Evolutionary conservation across 1,139 yeast species (phyloP).

Genomic region (Debaryomyces coudertii): DNA sequence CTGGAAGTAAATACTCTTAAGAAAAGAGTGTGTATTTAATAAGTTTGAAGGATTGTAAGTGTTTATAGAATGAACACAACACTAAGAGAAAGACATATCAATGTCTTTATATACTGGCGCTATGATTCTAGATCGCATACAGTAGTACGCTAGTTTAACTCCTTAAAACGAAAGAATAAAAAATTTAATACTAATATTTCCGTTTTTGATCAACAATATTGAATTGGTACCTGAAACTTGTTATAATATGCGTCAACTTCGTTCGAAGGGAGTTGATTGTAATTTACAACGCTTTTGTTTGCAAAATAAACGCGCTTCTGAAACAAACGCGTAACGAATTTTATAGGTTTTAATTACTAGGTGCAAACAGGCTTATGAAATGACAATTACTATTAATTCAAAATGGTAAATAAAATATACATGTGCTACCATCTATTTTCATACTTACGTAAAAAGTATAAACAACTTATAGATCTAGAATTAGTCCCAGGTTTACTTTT

Average conservation of each 20-base stretch:
- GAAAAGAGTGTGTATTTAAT: background rate
- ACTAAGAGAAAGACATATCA: background rate
- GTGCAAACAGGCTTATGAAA: background rate
- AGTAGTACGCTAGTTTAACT: background rate
- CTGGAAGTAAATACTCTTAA: background rate
- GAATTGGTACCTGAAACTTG: conserved; percentile 8
- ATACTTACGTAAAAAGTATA: background rate
- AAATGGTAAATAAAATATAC: conserved; percentile 2
- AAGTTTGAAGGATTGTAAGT: background rate
- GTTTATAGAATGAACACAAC: background rate
- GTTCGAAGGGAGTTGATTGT: background rate
- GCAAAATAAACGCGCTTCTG: conserved; percentile 6
- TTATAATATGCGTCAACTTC: background rate
- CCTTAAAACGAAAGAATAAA: background rate
- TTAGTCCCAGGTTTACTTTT: background rate
- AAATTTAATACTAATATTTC: background rate
- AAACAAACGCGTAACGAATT: conserved; percentile 6
- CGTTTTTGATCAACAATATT: background rate
- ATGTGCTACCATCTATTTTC: conserved; percentile 1
- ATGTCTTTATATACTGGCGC: background rate
- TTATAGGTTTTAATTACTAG: background rate
- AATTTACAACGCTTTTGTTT: conserved; percentile 1
- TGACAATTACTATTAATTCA: background rate
- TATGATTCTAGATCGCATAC: background rate
- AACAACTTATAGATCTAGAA: background rate